Evolutionary conservation across 1,139 yeast species (phyloP).

Genomic region (Pichia inconspicua): DNA sequence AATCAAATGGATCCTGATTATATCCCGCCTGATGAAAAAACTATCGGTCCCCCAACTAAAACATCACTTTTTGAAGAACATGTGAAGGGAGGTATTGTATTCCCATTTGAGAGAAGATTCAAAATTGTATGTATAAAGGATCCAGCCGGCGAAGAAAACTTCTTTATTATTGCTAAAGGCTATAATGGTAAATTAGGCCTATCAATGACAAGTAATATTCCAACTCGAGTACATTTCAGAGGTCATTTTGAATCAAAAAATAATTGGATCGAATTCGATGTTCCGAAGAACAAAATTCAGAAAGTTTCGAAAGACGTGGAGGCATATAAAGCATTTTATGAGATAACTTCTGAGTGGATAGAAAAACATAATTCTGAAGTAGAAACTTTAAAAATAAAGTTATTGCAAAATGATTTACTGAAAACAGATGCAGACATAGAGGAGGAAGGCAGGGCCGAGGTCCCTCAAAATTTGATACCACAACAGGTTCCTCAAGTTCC

Average conservation of each 20-base stretch:
- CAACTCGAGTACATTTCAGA: background rate
- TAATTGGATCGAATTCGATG: constrained; percentile 2
- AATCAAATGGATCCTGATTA: constrained; percentile 10
- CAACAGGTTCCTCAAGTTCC: background rate
- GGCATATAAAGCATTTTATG: background rate
- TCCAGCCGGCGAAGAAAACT: background rate
- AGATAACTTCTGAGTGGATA: background rate
- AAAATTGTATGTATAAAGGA: background rate
- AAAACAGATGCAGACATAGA: background rate
- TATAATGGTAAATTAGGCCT: constrained; percentile 5
- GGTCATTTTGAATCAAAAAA: constrained; percentile 4
- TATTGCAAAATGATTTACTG: background rate
- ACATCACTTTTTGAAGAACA: constrained; percentile 17
- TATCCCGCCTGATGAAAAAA: background rate
- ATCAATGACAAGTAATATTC: background rate
- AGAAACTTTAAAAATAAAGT: background rate
- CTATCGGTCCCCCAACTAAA: background rate
- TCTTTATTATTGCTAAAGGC: constrained; percentile 4
- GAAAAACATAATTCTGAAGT: background rate
- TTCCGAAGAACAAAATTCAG: background rate
- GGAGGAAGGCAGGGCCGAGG: background rate
- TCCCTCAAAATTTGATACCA: background rate
- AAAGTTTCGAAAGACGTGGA: constrained; percentile 1
- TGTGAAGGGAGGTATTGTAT: constrained; percentile 7
- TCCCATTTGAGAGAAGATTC: constrained; percentile 3